These are phyloP conservation scores for Coemansia sp. DNA, from an alignment of 192 early-diverging fungal genomes.

Conservation along the genomic window DNA sequence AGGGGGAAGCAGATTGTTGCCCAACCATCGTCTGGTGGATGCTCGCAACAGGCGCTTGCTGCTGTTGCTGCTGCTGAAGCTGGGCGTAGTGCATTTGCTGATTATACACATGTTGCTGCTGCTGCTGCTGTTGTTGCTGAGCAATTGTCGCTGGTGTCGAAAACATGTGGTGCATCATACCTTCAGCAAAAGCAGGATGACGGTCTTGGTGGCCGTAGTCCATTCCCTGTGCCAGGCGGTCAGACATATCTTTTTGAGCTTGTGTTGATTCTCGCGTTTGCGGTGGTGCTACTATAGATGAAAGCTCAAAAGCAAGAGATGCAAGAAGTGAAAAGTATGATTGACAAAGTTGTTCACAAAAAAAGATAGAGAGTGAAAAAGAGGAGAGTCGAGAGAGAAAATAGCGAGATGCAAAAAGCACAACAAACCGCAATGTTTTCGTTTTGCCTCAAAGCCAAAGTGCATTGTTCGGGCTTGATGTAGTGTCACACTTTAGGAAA, in stretches of 20 bases:
- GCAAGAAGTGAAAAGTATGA: too few relatives aligned
- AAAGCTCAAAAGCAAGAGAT: too few relatives aligned
- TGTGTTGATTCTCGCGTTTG: neutral
- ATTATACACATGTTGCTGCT: slow-evolving; percentile 6
- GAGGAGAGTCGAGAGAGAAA: too few relatives aligned
- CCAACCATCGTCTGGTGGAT: slow-evolving; percentile 37
- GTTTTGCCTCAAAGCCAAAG: too few relatives aligned
- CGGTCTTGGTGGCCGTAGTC: slow-evolving; percentile 36
- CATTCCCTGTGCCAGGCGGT: slow-evolving; percentile 44
- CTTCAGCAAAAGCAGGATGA: slow-evolving; percentile 27
- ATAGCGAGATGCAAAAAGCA: too few relatives aligned
- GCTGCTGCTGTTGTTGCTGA: slow-evolving; percentile 28
- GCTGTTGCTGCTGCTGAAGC: slow-evolving; percentile 18
- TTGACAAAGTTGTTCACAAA: too few relatives aligned
- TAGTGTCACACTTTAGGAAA: too few relatives aligned
- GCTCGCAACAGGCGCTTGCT: slow-evolving; percentile 12
- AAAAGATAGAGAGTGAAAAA: too few relatives aligned
- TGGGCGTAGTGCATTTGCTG: slow-evolving; percentile 13
- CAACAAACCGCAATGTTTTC: too few relatives aligned
- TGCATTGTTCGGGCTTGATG: too few relatives aligned
- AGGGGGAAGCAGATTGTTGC: slow-evolving; percentile 15
- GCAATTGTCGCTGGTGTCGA: slow-evolving; percentile 19
- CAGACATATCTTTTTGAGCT: slow-evolving; percentile 27
- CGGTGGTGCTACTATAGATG: neutral
- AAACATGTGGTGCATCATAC: slow-evolving; percentile 47